These are phyloP conservation scores for Heliosperma pusillum DNA, from an alignment of 148 eudicot species.

Conservation along the genomic window DNA sequence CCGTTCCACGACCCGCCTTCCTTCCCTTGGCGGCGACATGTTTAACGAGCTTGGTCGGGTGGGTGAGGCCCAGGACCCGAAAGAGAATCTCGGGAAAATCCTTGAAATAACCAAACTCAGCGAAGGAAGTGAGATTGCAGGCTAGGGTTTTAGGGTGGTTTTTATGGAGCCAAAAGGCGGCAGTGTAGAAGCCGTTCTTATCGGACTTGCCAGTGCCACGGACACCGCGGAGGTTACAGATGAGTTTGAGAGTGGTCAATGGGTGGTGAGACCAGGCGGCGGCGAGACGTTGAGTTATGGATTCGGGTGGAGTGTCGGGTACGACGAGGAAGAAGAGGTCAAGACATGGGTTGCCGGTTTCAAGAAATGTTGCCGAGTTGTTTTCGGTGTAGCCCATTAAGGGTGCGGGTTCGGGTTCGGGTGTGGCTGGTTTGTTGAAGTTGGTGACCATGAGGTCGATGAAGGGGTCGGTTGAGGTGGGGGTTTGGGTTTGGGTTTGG, in stretches of 20 bases:
- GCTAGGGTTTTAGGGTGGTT: slow-evolving; percentile 26
- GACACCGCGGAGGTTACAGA: slow-evolving; percentile 28
- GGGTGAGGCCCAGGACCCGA: slow-evolving; percentile 16
- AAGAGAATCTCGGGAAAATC: slow-evolving; percentile 24
- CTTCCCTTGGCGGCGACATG: neutral
- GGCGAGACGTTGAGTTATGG: slow-evolving; percentile 1
- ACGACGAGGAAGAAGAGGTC: slow-evolving; percentile 26
- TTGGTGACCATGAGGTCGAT: neutral
- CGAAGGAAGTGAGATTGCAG: slow-evolving; percentile 10
- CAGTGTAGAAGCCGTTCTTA: slow-evolving; percentile 22
- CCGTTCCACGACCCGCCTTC: neutral
- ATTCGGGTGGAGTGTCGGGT: slow-evolving; percentile 12
- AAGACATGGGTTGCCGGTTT: slow-evolving; percentile 24
- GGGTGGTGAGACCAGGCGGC: slow-evolving; percentile 24
- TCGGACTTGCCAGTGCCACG: slow-evolving; percentile 24
- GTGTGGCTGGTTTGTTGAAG: slow-evolving; percentile 11
- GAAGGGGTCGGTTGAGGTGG: neutral
- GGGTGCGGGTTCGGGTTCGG: neutral
- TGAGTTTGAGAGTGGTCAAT: slow-evolving; percentile 22
- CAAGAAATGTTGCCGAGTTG: slow-evolving; percentile 17
- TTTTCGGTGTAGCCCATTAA: slow-evolving; percentile 14
- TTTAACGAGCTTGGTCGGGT: slow-evolving; percentile 1
- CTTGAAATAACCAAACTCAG: neutral
- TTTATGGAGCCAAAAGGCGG: slow-evolving; percentile 23
- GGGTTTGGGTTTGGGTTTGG: neutral